Percentiles rank a stretch among this genome's conserved stretches.
These are phyloP conservation scores for Spongospora subterranea DNA, from an alignment of 208 protist genomes.

Conservation along the genomic window DNA sequence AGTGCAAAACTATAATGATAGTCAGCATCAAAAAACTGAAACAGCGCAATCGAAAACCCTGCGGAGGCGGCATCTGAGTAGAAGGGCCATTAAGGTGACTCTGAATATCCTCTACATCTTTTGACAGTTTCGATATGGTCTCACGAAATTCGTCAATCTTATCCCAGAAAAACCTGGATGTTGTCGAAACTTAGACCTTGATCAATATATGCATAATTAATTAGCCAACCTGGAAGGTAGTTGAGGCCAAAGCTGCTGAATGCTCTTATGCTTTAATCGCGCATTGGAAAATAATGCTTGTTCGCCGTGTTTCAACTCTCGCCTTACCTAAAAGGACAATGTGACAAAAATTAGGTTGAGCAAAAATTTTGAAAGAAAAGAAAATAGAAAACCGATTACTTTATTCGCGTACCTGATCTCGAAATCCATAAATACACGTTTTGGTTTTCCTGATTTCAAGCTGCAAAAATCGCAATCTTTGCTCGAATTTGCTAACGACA, in stretches of 20 bases:
- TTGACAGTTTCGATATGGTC: background rate
- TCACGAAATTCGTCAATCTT: constrained; percentile 31
- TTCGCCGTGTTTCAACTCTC: constrained; percentile 47
- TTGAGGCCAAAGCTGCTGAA: constrained; percentile 54
- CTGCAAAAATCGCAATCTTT: constrained; percentile 15
- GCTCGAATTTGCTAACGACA: background rate
- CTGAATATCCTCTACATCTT: constrained; percentile 54
- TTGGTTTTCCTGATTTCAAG: background rate
- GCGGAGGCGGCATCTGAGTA: background rate
- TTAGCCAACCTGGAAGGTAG: background rate
- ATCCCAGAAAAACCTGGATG: constrained; percentile 12
- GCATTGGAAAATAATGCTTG: constrained; percentile 51
- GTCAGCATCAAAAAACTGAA: background rate
- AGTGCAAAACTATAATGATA: constrained; percentile 15
- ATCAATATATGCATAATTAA: no score
- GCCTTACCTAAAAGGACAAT: background rate
- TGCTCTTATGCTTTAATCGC: constrained; percentile 28
- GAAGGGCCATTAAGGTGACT: background rate
- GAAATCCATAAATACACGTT: background rate
- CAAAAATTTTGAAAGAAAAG: background rate
- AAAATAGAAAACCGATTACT: background rate
- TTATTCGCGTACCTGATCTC: background rate
- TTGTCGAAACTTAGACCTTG: background rate
- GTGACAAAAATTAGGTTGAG: background rate
- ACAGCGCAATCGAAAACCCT: background rate